Evolutionary conservation across 805 yeast genomes (phyloP), one percentile per base, ranked within the genome.

Genomic region (Phaffomyces opuntiae): DNA sequence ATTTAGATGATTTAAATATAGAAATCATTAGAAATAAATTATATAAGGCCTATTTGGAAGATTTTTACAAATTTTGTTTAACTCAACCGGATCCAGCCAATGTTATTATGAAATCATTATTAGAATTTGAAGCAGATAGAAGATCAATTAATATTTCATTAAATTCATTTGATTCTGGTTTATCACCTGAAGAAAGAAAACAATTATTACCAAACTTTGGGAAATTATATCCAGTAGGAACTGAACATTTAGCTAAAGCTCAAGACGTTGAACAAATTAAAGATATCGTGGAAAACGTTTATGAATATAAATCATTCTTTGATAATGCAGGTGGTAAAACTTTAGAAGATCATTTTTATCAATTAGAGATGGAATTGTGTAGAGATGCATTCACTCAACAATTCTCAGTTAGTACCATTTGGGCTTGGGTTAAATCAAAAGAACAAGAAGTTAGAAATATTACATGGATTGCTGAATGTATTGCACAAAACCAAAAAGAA

Each of bases 381-480:
- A 85, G 81, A 60, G 82, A 84, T 61, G 96, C 96, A 0, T 89
- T 93, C 66, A 90, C 99, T 32, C 99, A 93, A 68, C 98, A 91
- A 66, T 93, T 93, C 66, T 81, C 96, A 16, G 77, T 85, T 56
- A 77, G 89, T 35, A 84, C 96, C 2, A 74, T 93, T 46, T 93
- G 96, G 93, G 96, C 96, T 7, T 93, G 96, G 95, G 77, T 95
- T 62, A 85, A 88, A 67, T 83, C 96, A 16, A 86, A 85, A 61
- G 99, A 93, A 67, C 99, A 95, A 68, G 99, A 93, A 67, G 80
- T 95, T 49, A 79, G 99, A 67, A 93, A 93, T 65, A 84, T 93
- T 54, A 88, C 98, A n/a, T 93, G 99, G 99, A 91, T 93, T 47
- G 96, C 98, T 42, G 99, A 93, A 70, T 93, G 99, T 73, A 93